Evolutionary conservation across 1,284 basidiomycete genomes (phyloP), one percentile per base, ranked within the genome.

Genomic region (Earliella scabrosa): DNA sequence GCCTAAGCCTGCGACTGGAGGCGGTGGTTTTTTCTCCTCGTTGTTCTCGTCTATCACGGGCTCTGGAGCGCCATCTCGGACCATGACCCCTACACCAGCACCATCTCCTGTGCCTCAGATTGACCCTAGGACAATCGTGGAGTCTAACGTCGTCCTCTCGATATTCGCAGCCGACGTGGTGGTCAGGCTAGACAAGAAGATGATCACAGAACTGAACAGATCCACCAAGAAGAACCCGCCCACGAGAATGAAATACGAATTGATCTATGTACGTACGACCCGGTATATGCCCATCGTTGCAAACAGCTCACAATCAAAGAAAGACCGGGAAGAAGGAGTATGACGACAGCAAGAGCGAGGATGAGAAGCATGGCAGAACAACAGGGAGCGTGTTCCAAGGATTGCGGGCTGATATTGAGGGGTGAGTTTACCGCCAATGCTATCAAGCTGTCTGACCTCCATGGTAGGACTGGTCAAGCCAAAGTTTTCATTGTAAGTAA

Each of bases 211-310:
- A 71, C 80, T 99, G 31, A 84, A 94, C 64, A 82, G 97, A 47
- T 93, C 94, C 9, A 99, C 96, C 0, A 98, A 98, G 82, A 99
- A 99, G 79, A 88, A 92, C 39, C 91, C 95, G 0, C 97, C 97
- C 0, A 77, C 76, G 8, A 82, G 78, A 51, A 86, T 96, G 68
- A 87, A 83, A 45, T 90, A 93, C 54, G 87, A 92, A 63, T 77
- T 99, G 20, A 94, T 99, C 40, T 98, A 93, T 76, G 90, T 92
- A 52, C 55, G 86, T 75, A 3, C 11, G 13, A 4, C 6, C 35
- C 10, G 18, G 41, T 26, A n/a, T 36, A 29, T 18, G 13, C n/a
- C 10, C 20, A 8, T 34, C 44, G 41, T 23, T 38, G 18, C 26
- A n/a, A 18, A 20, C 13, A 16, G 32, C 23, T 32, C 21, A 39